Percentiles rank a stretch among this genome's conserved stretches.
Evolutionary conservation across 2,329 filamentous ascomycete species (phyloP).

Genomic region (Colletotrichum australisinense): DNA sequence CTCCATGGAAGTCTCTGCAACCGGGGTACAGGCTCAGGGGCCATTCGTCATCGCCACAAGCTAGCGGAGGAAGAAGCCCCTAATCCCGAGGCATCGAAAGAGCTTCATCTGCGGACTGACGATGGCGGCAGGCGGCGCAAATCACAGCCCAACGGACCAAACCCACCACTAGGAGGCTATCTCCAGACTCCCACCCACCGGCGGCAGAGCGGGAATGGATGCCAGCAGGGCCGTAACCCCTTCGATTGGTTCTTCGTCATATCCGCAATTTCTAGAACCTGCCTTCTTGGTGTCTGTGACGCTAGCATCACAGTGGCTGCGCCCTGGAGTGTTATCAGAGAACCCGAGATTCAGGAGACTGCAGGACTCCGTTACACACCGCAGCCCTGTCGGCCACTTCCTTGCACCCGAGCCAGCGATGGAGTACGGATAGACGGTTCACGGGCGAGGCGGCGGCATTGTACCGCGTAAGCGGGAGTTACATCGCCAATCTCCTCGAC

Average conservation of each 20-base stretch:
- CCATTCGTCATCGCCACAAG: constrained; percentile 9
- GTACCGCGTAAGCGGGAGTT: background rate
- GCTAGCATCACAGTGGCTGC: background rate
- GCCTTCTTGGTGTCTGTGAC: background rate
- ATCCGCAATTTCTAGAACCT: constrained; percentile 5
- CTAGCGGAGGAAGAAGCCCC: background rate
- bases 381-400: constrained; percentile 1
- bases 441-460: background rate
- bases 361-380: background rate
- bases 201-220: background rate
- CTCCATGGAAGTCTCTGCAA: background rate
- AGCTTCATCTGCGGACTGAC: background rate
- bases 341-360: background rate
- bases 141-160: background rate
- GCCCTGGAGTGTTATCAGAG: background rate
- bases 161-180: background rate
- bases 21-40: background rate
- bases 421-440: background rate
- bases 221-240: too few species aligned
- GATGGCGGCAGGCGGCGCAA: background rate
- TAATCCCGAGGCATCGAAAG: background rate
- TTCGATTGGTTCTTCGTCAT: background rate
- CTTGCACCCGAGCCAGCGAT: constrained; percentile 3
- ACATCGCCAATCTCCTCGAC: constrained; percentile 7
- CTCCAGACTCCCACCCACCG: too few species aligned